These are phyloP conservation scores for Nicotiana obtusifolia DNA, from an alignment of 257 asterid species.

Conservation along the genomic window DNA sequence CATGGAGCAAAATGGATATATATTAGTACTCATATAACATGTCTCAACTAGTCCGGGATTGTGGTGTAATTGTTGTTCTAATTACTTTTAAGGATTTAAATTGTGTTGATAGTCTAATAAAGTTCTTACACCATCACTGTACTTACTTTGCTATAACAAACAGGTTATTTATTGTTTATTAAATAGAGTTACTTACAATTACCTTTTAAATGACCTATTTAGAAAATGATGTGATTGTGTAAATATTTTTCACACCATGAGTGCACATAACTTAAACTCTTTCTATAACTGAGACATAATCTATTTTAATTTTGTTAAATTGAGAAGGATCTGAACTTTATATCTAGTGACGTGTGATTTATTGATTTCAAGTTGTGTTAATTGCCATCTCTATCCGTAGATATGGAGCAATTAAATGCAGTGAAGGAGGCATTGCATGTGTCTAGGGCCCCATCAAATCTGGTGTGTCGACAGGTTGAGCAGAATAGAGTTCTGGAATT, in stretches of 20 bases:
- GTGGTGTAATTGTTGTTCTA: neutral
- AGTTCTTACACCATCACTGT: no score
- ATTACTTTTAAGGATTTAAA: no score
- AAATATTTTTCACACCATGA: no score
- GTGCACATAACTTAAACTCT: neutral
- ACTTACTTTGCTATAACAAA: no score
- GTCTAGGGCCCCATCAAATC: conserved; percentile 54
- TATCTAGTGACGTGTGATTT: neutral
- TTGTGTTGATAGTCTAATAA: no score
- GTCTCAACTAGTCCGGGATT: neutral
- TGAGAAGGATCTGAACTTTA: neutral
- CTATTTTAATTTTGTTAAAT: neutral
- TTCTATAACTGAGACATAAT: neutral
- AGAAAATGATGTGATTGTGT: no score
- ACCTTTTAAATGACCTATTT: no score
- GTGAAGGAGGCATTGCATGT: conserved; percentile 84
- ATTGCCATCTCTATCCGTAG: conserved; percentile 20
- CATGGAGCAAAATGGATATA: neutral
- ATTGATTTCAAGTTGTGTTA: conserved; percentile 7
- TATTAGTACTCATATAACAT: neutral
- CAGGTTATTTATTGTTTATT: no score
- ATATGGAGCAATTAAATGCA: conserved; percentile 54
- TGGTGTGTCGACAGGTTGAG: conserved; percentile 74
- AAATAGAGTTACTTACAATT: no score
- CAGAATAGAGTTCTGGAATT: conserved; percentile 61